Base-by-base conservation (phyloP, 306 rosid genomes). In the Canavalia gladiata region DNA sequence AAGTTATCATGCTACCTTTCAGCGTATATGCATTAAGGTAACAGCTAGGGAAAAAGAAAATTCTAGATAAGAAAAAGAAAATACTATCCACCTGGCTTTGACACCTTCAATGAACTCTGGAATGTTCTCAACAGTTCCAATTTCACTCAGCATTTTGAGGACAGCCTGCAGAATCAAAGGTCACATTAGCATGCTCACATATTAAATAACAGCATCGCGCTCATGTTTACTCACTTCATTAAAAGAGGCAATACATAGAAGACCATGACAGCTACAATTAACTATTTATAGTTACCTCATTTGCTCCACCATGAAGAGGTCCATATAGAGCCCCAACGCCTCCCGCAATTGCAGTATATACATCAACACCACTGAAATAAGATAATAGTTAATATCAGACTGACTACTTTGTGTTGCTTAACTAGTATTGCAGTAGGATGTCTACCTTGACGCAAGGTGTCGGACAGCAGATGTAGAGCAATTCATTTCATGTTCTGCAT, bases 221-320 rank as follows among this genome's bases (percentile, higher is more conserved):
- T 66, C 39, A 10, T 30, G 51, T 64, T 52, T 41, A 64, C 37
- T 54, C 30, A 34, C 37, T 54, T 47, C 34, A 43, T 69, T 55
- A 18, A 51, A 81, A 76, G 34, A 47, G 41, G 70, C 8, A 46
- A 60, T 6, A 1, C 12, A 13, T 55, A 67, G 39, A 84, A 25
- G 68, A 56, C 43, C 31, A 18, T 35, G 55, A 69, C 6, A 73
- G 74, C 59, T 75, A 41, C 71, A 50, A 18, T 64, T 43, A 78
- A 42, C 67, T 31, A 45, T 56, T 60, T 68, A 30, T 35, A 39
- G 59, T 50, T 82, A 94, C 98, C 98, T 91, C 97, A 89, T 94
- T 94, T 13, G 98, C 98, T 74, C 97, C 98, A 81, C 98, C 98
- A 66, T 92, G 98, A 85, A 94, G 98, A 41, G 98, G 97, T 64